Base-by-base conservation (phyloP, 1,139 yeast species). In the Geotrichum australiense region DNA sequence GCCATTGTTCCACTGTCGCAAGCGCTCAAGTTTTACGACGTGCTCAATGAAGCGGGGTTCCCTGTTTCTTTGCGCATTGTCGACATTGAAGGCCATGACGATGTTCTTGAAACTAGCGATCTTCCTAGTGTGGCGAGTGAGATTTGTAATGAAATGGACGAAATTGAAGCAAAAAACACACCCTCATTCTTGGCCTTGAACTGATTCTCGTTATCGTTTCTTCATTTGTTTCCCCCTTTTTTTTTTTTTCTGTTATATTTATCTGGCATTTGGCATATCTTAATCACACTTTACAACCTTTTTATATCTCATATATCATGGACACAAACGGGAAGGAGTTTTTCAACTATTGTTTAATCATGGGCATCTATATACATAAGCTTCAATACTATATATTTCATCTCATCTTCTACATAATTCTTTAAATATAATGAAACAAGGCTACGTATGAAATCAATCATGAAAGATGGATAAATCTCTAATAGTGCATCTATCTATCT, bases 101-200 rank as follows among this genome's bases (percentile, higher is more conserved):
- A 43, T 7, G 52, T 47, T 3, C 23, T 49, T 31, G 51, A 49
- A 20, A 47, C 52, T 8, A 42, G 51, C 1, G 51, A 49, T 20
- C 28, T 48, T 16, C 46, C 44, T 2, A 37, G 43, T n/a, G 46
- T 48, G 12, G 47, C 50, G 2, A 20, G 38, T 5, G 46, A 37
- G 11, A 41, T 48, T 7, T 48, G 51, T 19, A 39, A 38, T 3
- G 46, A 43, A 10, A 35, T 47, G 40, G 51, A 49, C 33, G 37
- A 35, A 5, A 23, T 37, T 12, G 48, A 47, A 26, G 42, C 30
- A 21, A 37, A 29, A 7, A 25, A 7, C 25, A 27, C 41, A 3
- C 37, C 39, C 15, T 32, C 35, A 1, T 23, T 42, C 7, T 38
- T n/a, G n/a, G n/a, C 42, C 16, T 11, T 28, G 5, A n/a, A 2